Evolutionary conservation across 2,329 filamentous ascomycete species (phyloP).

Genomic region (Bipolaris gigantea): DNA sequence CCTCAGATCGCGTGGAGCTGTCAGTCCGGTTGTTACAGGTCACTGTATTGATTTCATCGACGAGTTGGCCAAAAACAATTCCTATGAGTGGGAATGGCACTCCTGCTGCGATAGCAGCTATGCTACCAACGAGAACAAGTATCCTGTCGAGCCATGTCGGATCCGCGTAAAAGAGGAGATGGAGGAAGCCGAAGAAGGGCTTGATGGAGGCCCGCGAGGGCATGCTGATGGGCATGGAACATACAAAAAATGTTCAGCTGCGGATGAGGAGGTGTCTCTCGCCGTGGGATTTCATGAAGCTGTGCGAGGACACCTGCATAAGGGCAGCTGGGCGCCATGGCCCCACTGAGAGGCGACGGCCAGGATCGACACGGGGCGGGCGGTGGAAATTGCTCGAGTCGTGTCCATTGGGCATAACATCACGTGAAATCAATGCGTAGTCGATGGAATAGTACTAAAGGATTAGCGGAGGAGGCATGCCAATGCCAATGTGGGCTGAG

Average conservation of each 20-base stretch:
- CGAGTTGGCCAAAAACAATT: conserved; percentile 65
- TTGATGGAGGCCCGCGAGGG: conserved; percentile 32
- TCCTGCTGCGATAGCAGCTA: conserved; percentile 60
- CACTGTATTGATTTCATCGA: conserved; percentile 62
- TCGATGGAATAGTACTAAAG: not conserved
- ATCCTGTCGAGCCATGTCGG: conserved; percentile 45
- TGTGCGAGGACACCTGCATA: conserved; percentile 22
- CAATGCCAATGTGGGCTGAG: conserved; percentile 13
- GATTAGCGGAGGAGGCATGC: too few relatives aligned
- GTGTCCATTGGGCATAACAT: conserved; percentile 18
- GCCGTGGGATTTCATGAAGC: conserved; percentile 24
- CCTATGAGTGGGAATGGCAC: conserved; percentile 66
- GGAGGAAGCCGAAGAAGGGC: conserved; percentile 38
- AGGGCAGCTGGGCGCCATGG: conserved; percentile 22
- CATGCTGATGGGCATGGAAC: conserved; percentile 34
- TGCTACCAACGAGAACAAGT: conserved; percentile 40
- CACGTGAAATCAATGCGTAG: conserved; percentile 17
- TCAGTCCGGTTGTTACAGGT: conserved; percentile 50
- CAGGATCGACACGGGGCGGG: conserved; percentile 29
- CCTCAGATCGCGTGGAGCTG: conserved; percentile 21
- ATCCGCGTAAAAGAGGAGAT: conserved; percentile 42
- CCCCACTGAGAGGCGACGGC: conserved; percentile 26
- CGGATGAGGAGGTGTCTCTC: conserved; percentile 15
- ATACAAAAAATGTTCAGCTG: conserved; percentile 12
- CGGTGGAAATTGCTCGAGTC: conserved; percentile 8